phyloP scores from a whole-genome alignment of 2,329 filamentous ascomycete genomes.

The Fusarium clavum region DNA sequence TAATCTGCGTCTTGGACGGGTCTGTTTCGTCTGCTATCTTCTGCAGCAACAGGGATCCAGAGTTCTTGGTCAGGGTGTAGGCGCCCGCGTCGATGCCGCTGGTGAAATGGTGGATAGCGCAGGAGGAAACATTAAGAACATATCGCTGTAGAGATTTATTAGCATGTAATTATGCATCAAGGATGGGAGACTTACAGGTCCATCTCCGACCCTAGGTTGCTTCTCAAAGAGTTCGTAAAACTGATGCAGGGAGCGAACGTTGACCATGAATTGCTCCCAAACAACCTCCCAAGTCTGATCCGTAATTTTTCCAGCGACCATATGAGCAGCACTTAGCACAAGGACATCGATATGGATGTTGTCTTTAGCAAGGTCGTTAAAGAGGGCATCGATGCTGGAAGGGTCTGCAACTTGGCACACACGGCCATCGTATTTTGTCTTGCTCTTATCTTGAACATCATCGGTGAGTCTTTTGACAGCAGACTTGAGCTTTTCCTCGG shows the following conservation, averaged over 20 bases:
- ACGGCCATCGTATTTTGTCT: neutral
- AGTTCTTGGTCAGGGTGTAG: neutral
- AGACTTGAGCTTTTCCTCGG: neutral
- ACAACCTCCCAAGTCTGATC: too few species aligned
- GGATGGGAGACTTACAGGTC: too few species aligned
- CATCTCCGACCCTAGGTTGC: fast-evolving
- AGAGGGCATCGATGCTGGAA: neutral
- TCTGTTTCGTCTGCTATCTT: neutral
- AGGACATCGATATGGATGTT: neutral
- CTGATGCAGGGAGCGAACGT: too few species aligned
- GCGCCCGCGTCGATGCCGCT: fast-evolving
- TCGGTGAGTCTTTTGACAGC: neutral
- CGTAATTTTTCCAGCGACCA: neutral
- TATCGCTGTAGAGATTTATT: neutral
- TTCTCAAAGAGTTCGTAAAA: too few species aligned
- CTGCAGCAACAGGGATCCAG: neutral
- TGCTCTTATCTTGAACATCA: neutral
- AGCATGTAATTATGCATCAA: too few species aligned
- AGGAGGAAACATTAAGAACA: neutral
- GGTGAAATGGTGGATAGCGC: too few species aligned
- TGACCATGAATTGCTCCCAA: too few species aligned
- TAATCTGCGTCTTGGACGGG: neutral
- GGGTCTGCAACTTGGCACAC: neutral
- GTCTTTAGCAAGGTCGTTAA: neutral
- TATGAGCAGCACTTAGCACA: neutral